Percentiles rank a stretch among this genome's conserved stretches.
Conservation (phyloP, 2,329 filamentous ascomycete species). For the Bimuria novae-zelandiae region DNA sequence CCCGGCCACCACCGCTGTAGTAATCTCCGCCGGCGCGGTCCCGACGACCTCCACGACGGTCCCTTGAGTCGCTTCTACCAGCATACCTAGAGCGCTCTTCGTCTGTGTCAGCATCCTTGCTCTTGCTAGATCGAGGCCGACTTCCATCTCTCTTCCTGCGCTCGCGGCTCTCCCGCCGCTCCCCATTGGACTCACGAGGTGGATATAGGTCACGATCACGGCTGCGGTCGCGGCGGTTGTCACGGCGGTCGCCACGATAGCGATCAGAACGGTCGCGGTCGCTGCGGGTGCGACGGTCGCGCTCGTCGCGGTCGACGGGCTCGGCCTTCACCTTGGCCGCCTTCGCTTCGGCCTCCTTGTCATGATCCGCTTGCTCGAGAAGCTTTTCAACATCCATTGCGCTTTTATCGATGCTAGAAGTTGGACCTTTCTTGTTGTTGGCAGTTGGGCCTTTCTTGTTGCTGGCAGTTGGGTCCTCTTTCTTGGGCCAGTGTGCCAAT, state of each 20-base stretch:
- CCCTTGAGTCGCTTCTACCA: constrained; percentile 32
- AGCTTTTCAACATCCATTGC: constrained; percentile 85
- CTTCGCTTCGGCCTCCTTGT: constrained; percentile 12
- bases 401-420: too few species aligned
- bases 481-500: too few species aligned
- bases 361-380: constrained; percentile 65
- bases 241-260: constrained; percentile 25
- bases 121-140: constrained; percentile 36
- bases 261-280: constrained; percentile 31
- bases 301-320: constrained; percentile 29
- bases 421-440: too few species aligned
- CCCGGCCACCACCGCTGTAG: constrained; percentile 44
- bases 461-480: too few species aligned
- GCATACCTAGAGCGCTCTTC: constrained; percentile 43
- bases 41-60: constrained; percentile 29
- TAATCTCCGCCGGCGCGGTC: constrained; percentile 46
- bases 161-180: constrained; percentile 39
- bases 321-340: constrained; percentile 46
- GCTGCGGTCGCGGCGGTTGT: constrained; percentile 30
- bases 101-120: constrained; percentile 42
- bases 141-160: constrained; percentile 38
- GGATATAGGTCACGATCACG: constrained; percentile 29
- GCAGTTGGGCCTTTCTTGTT: too few species aligned
- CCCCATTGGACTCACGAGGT: constrained; percentile 38
- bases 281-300: constrained; percentile 37